Base-by-base conservation (phyloP, 2,329 filamentous ascomycete species). In the Aureobasidium vineae region DNA sequence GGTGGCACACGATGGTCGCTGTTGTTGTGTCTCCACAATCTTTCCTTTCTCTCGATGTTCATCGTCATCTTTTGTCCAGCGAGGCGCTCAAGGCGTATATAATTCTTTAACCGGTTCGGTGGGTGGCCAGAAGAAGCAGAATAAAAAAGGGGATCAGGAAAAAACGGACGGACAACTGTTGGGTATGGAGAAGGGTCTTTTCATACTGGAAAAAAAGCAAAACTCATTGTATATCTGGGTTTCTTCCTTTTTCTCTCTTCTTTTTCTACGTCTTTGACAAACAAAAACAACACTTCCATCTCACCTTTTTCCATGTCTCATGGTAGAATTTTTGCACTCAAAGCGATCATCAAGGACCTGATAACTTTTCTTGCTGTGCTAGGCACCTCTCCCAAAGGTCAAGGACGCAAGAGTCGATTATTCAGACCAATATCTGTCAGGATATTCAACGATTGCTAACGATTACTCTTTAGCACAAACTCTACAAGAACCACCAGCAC, bases 71-170 rank as follows among this genome's bases (percentile, higher is more conserved):
- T 60, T 21, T 63, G 47, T 40, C 33, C 43, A 61, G 57, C 57
- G 43, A 61, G 57, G 57, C 43, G 57, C 57, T 61, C 43, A 19
- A 50, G 57, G 57, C 57, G 57, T 61, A 61, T 36, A 49, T 26
- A 26, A 38, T 50, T 61, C 19, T n/a, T 50, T 50, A 28, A 28
- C 16, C 36, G 6, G 28, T 61, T 36, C 41, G 57, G 28, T 38
- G 28, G n/a, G 50, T 38, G 45, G 31, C 33, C n/a, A 15, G n/a
- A 60, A 38, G 43, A 47, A 36, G 57, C 16, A 38, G 49, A 38
- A 61, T 43, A 19, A 61, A 49, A 61, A 36, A 16, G 40, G 28
- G 21, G 45, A 19, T 0, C 21, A 23, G 36, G 19, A n/a, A n/a
- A 23, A 38, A 36, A 36, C 3, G 50, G 19, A 21, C 21, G 28